Conservation (phyloP, 371 early-diverging fungal genomes). For the Saksenaea oblongispora region DNA sequence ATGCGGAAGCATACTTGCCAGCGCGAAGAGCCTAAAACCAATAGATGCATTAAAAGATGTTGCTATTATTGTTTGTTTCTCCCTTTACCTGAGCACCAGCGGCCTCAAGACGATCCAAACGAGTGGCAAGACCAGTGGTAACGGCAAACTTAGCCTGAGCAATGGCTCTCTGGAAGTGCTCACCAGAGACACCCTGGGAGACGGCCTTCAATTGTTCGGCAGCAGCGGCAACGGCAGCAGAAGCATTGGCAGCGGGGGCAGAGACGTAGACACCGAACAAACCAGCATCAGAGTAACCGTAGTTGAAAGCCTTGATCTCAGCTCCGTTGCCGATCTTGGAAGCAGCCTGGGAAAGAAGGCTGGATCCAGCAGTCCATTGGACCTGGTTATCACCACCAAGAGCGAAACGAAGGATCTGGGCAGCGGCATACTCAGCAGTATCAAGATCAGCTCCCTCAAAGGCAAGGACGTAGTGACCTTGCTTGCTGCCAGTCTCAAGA, state of each 20-base stretch:
- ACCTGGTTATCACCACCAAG: slow-evolving; percentile 78
- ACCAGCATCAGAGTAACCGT: slow-evolving; percentile 92
- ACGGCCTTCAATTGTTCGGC: slow-evolving; percentile 71
- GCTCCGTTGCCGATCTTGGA: slow-evolving; percentile 56
- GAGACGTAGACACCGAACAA: slow-evolving; percentile 85
- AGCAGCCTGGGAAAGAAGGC: slow-evolving; percentile 72
- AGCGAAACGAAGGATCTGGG: slow-evolving; percentile 77
- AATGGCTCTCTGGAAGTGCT: slow-evolving; percentile 78
- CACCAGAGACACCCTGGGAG: slow-evolving; percentile 56
- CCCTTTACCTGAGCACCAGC: slow-evolving; percentile 48
- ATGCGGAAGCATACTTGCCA: slow-evolving; percentile 48
- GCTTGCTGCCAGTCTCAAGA: slow-evolving; percentile 54
- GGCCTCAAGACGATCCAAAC: slow-evolving; percentile 55
- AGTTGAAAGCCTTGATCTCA: slow-evolving; percentile 77
- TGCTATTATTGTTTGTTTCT: not conserved
- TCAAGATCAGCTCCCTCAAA: slow-evolving; percentile 73
- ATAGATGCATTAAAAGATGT: not conserved
- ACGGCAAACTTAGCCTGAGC: slow-evolving; percentile 84
- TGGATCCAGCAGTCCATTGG: slow-evolving; percentile 77
- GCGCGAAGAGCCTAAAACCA: slow-evolving; percentile 45
- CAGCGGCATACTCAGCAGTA: slow-evolving; percentile 70
- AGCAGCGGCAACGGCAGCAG: slow-evolving; percentile 66
- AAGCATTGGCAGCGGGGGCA: slow-evolving; percentile 62
- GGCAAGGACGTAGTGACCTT: slow-evolving; percentile 77
- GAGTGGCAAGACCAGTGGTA: slow-evolving; percentile 63